Percentiles rank a stretch among this genome's conserved stretches.
phyloP scores from a whole-genome alignment of 306 rosid genomes.

The Geum urbanum region DNA sequence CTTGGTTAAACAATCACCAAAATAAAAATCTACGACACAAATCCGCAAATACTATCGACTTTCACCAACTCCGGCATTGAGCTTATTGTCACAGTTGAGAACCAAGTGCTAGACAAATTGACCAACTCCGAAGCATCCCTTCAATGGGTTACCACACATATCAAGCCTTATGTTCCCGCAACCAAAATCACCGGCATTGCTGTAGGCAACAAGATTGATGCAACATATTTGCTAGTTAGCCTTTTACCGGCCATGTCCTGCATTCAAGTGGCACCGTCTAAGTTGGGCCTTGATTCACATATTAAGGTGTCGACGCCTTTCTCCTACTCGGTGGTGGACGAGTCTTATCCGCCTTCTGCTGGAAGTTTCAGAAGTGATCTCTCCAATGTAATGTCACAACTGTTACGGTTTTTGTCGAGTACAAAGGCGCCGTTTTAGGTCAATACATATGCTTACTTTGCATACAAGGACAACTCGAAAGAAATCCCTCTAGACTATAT shows the following conservation, averaged over 20 bases:
- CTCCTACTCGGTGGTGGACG: constrained; percentile 65
- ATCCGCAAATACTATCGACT: constrained; percentile 58
- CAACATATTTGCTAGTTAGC: constrained; percentile 34
- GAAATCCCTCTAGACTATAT: constrained; percentile 62
- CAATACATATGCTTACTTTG: constrained; percentile 90
- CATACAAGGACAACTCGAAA: constrained; percentile 58
- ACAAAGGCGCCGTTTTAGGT: constrained; percentile 91
- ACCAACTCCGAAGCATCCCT: constrained; percentile 68
- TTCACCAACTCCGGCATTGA: constrained; percentile 70
- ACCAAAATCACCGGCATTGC: constrained; percentile 70
- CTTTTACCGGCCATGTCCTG: constrained; percentile 77
- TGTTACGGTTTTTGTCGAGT: constrained; percentile 54
- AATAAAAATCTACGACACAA: constrained; percentile 81
- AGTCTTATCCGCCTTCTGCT: constrained; percentile 93
- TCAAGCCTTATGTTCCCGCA: constrained; percentile 71
- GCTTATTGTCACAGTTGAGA: constrained; percentile 70
- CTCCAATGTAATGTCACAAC: constrained; percentile 49
- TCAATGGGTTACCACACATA: constrained; percentile 66
- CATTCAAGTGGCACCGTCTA: constrained; percentile 59
- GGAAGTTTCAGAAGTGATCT: constrained; percentile 68
- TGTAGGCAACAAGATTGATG: constrained; percentile 79
- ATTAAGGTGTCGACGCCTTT: constrained; percentile 73
- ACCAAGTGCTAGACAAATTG: constrained; percentile 49
- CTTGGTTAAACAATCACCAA: constrained; percentile 29
- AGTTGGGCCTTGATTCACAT: constrained; percentile 51